Conservation (phyloP, 2,329 filamentous ascomycete genomes). For the Stachybotrys chartarum region DNA sequence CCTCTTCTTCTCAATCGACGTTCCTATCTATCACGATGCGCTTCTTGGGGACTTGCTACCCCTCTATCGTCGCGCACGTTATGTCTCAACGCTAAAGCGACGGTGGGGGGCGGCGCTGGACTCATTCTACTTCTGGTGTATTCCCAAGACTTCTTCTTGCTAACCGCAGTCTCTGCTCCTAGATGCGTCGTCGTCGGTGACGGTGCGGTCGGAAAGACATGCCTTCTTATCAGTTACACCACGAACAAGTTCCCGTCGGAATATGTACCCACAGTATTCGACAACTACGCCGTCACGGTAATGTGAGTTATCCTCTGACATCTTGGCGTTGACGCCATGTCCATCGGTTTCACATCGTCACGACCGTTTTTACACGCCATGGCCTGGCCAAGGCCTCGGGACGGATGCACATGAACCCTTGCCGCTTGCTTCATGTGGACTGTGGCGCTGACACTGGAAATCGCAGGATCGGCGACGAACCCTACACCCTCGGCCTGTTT, state of each 20-base stretch:
- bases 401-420: no score
- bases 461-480: constrained; percentile 93
- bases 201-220: constrained; percentile 99
- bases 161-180: constrained; percentile 3
- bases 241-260: constrained; percentile 99
- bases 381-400: no score
- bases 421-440: neutral
- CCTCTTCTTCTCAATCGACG: neutral
- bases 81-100: neutral
- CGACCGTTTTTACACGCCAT: no score
- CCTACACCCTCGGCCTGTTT: constrained; percentile 93
- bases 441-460: constrained; percentile 9
- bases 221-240: constrained; percentile 97
- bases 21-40: neutral
- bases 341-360: constrained; percentile 1
- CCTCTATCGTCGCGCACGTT: constrained; percentile 3
- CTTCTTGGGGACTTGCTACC: neutral
- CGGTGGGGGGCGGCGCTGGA: no score
- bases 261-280: constrained; percentile 99
- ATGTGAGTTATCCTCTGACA: constrained; percentile 62
- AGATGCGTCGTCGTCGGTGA: constrained; percentile 99
- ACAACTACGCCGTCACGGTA: constrained; percentile 99
- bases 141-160: neutral
- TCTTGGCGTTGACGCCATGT: constrained; percentile 10
- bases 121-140: neutral